Evolutionary conservation across 192 early-diverging fungal genomes (phyloP).

Genomic region (Gryganskiella cystojenkinii): DNA sequence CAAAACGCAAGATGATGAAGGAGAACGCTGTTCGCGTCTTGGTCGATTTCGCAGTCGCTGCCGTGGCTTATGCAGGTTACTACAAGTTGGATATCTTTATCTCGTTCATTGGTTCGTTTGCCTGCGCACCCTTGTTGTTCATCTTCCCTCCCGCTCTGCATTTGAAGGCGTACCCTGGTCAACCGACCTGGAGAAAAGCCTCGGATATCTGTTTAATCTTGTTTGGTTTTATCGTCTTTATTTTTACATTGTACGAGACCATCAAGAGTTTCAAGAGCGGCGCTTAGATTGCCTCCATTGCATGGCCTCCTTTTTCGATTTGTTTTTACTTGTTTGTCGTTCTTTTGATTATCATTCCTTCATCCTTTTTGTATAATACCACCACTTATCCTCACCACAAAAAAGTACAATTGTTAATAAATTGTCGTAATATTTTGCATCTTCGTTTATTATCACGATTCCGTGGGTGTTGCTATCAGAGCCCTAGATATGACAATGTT

Average conservation of each 20-base stretch:
- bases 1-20: constrained; percentile 72
- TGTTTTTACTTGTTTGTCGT: no score
- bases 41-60: constrained; percentile 70
- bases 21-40: constrained; percentile 79
- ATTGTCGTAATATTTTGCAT: no score
- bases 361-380: no score
- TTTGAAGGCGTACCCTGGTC: constrained; percentile 60
- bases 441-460: no score
- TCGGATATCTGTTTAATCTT: constrained; percentile 69
- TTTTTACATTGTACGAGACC: constrained; percentile 78
- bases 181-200: constrained; percentile 52
- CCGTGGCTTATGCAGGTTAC: constrained; percentile 77
- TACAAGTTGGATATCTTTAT: constrained; percentile 90
- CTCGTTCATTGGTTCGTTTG: constrained; percentile 85
- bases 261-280: constrained; percentile 45
- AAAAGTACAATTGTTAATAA: no score
- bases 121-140: constrained; percentile 77
- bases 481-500: constrained; percentile 28
- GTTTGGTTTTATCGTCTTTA: constrained; percentile 65
- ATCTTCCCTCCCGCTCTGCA: constrained; percentile 92
- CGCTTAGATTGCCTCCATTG: no score
- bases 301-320: no score
- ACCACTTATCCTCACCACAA: no score
- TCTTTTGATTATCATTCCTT: no score
- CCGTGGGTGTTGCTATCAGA: no score